phyloP scores from a whole-genome alignment of 345 rosid genomes.

The Linum tenue region DNA sequence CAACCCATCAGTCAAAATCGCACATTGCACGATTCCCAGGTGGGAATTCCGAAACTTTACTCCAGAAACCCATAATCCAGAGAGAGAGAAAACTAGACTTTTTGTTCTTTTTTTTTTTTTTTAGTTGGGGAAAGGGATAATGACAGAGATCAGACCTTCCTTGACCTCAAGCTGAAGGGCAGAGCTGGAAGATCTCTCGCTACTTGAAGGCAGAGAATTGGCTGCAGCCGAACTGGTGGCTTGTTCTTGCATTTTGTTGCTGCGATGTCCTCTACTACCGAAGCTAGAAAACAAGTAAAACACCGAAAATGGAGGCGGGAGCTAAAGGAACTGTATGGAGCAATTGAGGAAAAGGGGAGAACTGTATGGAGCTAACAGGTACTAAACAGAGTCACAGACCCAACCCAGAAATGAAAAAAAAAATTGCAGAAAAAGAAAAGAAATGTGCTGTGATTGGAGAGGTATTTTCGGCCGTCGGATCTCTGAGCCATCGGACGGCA shows the following conservation, averaged over 20 bases:
- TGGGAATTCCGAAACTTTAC: background rate
- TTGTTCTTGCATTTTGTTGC: conserved; percentile 65
- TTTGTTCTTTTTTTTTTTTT: too few relatives aligned
- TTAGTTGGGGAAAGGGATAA: background rate
- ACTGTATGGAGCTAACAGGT: conserved; percentile 42
- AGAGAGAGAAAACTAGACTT: background rate
- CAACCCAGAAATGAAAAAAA: background rate
- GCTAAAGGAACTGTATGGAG: background rate
- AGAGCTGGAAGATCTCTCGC: conserved; percentile 98
- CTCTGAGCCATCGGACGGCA: conserved; percentile 23
- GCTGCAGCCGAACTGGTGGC: conserved; percentile 74
- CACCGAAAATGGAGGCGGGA: background rate
- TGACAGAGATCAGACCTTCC: conserved; percentile 42
- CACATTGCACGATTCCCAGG: conserved; percentile 5
- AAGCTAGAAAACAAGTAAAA: too few relatives aligned
- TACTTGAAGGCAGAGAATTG: conserved; percentile 81
- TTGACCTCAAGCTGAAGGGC: conserved; percentile 70
- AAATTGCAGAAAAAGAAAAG: background rate
- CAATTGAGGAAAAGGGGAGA: conserved; percentile 24
- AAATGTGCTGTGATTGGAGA: conserved; percentile 5
- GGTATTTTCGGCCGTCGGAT: conserved; percentile 28
- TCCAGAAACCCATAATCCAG: background rate
- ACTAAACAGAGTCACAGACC: too few relatives aligned
- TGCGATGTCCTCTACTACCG: background rate
- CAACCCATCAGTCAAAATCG: conserved; percentile 19